Evolutionary conservation across 23 red algal species (phyloP), one percentile per base, ranked within the genome.

Genomic region (Gracilaria gracilis): DNA sequence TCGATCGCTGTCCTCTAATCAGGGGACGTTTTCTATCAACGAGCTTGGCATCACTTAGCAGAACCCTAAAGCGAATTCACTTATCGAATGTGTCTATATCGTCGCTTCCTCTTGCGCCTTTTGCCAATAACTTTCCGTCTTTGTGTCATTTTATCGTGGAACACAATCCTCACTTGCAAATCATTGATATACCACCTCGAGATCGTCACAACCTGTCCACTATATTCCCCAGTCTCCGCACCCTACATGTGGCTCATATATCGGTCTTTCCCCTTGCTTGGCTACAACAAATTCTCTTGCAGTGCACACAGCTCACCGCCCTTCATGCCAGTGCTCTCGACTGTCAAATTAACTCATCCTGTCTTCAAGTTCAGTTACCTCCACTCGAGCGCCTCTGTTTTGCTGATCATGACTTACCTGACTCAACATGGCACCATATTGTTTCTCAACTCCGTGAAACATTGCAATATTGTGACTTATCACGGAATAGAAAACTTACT

Each of bases 381-480:
- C 74, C 36, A 12, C 24, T 79, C 27, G 19, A 54, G 16, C 9
- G 27, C 14, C 24, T 79, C 27, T 40, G 74, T 19, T 29, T 79
- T 27, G 11, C 74, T 14, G 48, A 38, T 38, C 74, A 29, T 79
- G 40, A 47, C 24, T 1, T 79, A 29, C 25, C 13, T 13, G 74
- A 79, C 49, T 9, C 9, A 13, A 36, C 37, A 46, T 79, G 74
- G 74, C 39, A 50, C 11, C 29, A 29, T 13, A 79, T 79, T 9
- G 27, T 50, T 54, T 8, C 27, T 28, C 29, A 54, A 7, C 33
- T 79, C 20, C 9, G 2, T n/a, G 15, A 36, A 6, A 79, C 74
- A 2, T n/a, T 79, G 9, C 29, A 40, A n/a, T 46, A 50, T 79
- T 79, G 74, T 35, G 74, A 79, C 74, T 17, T 79, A 1, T 79